Percentiles rank a stretch among this genome's conserved stretches.
phyloP scores from a whole-genome alignment of 225 moss, liverwort and hornwort genomes.

The Sphagnum tenellum region DNA sequence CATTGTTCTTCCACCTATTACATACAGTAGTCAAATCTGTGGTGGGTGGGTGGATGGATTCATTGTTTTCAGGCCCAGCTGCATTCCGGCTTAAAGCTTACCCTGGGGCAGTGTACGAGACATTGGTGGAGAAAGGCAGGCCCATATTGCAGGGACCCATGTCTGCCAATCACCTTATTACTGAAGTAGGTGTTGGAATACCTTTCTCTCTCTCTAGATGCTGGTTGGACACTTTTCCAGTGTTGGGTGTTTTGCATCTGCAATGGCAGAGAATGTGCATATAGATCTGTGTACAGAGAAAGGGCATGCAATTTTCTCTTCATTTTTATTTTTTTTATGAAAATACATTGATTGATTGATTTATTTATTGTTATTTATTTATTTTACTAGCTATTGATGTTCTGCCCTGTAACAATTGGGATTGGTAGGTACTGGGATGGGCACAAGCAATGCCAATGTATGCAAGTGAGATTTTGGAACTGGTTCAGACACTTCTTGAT shows the following conservation, averaged over 20 bases:
- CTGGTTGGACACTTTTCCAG: too few relatives aligned
- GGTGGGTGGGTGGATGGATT: background rate
- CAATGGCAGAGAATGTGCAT: too few relatives aligned
- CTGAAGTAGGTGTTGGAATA: constrained; percentile 46
- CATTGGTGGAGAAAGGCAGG: constrained; percentile 78
- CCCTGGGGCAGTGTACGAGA: constrained; percentile 77
- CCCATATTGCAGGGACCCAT: constrained; percentile 89
- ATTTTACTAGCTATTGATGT: background rate
- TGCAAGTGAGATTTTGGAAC: constrained; percentile 96
- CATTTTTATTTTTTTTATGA: background rate
- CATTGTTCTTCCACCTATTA: background rate
- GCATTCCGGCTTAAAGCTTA: constrained; percentile 93
- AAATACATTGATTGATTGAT: background rate
- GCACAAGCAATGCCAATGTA: constrained; percentile 99
- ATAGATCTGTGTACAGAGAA: too few relatives aligned
- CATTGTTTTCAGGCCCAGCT: constrained; percentile 62
- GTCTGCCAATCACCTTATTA: constrained; percentile 91
- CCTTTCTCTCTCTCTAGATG: too few relatives aligned
- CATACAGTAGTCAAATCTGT: background rate
- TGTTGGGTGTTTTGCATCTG: too few relatives aligned
- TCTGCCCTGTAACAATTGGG: constrained; percentile 1
- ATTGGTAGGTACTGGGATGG: constrained; percentile 87
- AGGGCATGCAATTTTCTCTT: too few relatives aligned
- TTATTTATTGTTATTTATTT: background rate
- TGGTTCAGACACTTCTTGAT: constrained; percentile 95